Percentiles rank a stretch among this genome's conserved stretches.
These are phyloP conservation scores for Rhodosorus marinus DNA, from an alignment of 23 red algal species.

Conservation along the genomic window DNA sequence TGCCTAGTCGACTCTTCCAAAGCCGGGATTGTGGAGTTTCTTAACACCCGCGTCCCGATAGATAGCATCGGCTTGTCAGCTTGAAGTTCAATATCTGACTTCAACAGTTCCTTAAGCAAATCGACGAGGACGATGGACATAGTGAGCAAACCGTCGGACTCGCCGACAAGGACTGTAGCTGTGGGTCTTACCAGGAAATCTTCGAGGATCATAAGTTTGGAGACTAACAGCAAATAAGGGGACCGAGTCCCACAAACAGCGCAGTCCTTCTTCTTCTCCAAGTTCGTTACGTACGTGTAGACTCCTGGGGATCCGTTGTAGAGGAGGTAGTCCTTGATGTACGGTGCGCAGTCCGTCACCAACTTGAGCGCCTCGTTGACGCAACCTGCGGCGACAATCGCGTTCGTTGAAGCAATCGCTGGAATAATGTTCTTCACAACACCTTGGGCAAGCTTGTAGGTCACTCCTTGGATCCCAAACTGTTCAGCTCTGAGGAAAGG, in stretches of 20 bases:
- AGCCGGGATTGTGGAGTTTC: no score
- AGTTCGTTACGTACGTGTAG: slow-evolving; percentile 63
- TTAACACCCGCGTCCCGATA: no score
- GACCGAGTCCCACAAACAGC: slow-evolving; percentile 92
- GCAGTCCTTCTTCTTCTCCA: slow-evolving; percentile 47
- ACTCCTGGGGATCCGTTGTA: slow-evolving; percentile 70
- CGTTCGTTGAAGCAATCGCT: slow-evolving; percentile 93
- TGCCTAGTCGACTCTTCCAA: no score
- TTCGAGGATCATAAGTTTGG: no score
- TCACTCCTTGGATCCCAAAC: slow-evolving; percentile 82
- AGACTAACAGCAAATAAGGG: no score
- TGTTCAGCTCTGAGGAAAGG: slow-evolving; percentile 50
- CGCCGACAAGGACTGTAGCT: no score
- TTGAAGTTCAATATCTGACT: no score
- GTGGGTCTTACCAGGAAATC: no score
- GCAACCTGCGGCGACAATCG: slow-evolving; percentile 77
- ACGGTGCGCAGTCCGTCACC: slow-evolving; percentile 21
- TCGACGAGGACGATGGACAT: no score
- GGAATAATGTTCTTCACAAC: slow-evolving; percentile 82
- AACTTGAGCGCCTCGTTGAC: slow-evolving; percentile 72
- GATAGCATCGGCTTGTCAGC: no score
- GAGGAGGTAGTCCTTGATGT: slow-evolving; percentile 70
- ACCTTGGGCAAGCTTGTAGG: slow-evolving; percentile 43
- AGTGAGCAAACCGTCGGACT: no score
- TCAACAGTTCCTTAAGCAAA: no score